A percentile compares a stretch with the other conserved stretches of the same genome.
Evolutionary conservation across 176 grass and related monocot genomes (phyloP).

Genomic region (Saccharum spontaneum): DNA sequence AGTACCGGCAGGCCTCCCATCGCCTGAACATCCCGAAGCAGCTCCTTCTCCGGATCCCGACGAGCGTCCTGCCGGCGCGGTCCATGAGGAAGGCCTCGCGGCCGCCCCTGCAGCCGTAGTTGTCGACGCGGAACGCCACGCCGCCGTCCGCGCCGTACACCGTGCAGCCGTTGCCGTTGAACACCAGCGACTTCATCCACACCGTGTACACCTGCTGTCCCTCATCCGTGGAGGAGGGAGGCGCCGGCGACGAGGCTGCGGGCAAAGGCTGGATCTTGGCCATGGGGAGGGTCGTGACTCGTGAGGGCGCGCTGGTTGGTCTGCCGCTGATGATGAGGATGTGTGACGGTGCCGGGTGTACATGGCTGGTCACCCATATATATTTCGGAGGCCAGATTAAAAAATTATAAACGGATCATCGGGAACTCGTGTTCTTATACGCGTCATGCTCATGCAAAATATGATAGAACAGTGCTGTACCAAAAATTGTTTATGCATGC

Average conservation of each 20-base stretch:
- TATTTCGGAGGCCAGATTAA: not conserved
- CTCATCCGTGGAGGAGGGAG: not conserved
- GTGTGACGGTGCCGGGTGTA: not conserved
- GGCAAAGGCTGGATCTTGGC: conserved; percentile 47
- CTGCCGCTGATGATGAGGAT: not conserved
- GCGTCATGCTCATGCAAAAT: conserved; percentile 27
- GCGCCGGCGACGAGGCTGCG: not conserved
- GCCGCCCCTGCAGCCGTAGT: conserved; percentile 59
- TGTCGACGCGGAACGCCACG: conserved; percentile 74
- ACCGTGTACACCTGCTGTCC: conserved; percentile 47
- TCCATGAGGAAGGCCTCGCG: conserved; percentile 72
- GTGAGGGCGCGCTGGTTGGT: not conserved
- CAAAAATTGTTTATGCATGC: conserved; percentile 29
- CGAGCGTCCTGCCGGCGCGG: conserved; percentile 38
- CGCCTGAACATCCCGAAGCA: conserved; percentile 32
- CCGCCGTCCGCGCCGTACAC: conserved; percentile 61
- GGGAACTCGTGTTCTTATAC: not conserved
- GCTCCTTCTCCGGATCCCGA: conserved; percentile 34
- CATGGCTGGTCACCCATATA: not conserved
- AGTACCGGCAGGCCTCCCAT: conserved; percentile 25
- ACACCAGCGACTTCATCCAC: conserved; percentile 91
- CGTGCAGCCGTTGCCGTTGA: conserved; percentile 70
- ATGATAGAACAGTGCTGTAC: conserved; percentile 13
- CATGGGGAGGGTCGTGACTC: not conserved
- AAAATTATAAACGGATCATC: not conserved